Evolutionary conservation across 768 basidiomycete genomes (phyloP), one percentile per base, ranked within the genome.

Genomic region (Pulveroboletus sp.): DNA sequence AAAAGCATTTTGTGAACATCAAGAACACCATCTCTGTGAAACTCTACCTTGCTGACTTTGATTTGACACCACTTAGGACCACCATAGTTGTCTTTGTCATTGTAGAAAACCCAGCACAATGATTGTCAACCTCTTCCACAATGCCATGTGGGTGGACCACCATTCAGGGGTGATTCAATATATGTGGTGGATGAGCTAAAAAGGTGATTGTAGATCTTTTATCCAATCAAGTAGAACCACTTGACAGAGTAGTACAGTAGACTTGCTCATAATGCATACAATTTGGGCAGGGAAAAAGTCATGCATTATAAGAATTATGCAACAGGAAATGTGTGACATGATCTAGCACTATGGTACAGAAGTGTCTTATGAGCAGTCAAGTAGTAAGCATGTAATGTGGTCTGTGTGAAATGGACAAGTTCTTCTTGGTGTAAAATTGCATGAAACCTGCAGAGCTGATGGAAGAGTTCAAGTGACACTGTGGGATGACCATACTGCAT

Each of bases 61-160:
- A 53, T 26, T 0, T 43, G 42, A 10, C 40, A 27, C 45, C 44
- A 32, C 1, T 3, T n/a, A n/a, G n/a, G 14, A 9, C 3, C 20
- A 16, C 20, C 36, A n/a, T 29, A 53, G 24, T 44, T 44, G 3
- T 37, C 50, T 6, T 50, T 42, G 36, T 51, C 41, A 17, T 58
- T 57, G 13, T n/a, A 49, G 22, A 26, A 49, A 4, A 47, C 57
- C 57, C 57, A 59, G 31, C 53, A 51, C 8, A 59, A 40, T 1
- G 57, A 19, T 29, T 54, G 53, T 47, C 56, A 58, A 6, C 50
- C 51, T n/a, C 39, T 42, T 8, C 35, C 24, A 37, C 35, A 8
- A 37, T 58, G 51, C 43, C 45, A 43, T 17, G 1, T 45, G 17
- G 20, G n/a, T 4, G 23, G 14, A 2, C 22, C 14, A 5, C 47